Evolutionary conservation across 805 yeast genomes (phyloP), one percentile per base, ranked within the genome.

Genomic region (Candida sithepensis): DNA sequence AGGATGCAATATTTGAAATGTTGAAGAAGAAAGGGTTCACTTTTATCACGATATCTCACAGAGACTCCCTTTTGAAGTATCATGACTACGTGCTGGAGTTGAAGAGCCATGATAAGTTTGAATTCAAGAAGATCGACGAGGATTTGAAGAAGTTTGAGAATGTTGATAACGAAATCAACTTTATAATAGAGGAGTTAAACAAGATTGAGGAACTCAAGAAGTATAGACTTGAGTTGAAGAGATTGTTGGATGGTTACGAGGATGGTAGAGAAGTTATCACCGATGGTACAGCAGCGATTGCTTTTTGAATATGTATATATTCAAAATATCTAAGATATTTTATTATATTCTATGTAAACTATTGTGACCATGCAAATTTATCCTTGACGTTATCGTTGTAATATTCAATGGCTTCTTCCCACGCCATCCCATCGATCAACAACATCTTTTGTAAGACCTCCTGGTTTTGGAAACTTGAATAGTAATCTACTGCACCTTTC

Each of bases 1-100:
- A 90, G 65, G 97, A 91, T 53, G 79, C 82, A 49, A 71, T 90
- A 44, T 90, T 89, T 67, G 95, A 88, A 60, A 64, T 84, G 53
- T 73, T 90, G 66, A 85, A 81, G 58, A 72, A 69, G 47, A 82
- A 82, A 58, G 77, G 80, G 39, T 85, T 88, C 64, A 85, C 95
- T 1, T 79, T 87, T 53, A 79, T 90, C 47, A 88, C 96, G 1
- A 78, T 90, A 49, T 79, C 88, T 23, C 96, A 90, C 64, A 77
- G 97, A 42, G 92, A 95, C 26, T 74, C 88, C 39, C 72, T 90
- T 62, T 79, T 88, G 68, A 88, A 88, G 65, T 90, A 89, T 64
- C 97, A 90, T 64, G 90, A 85, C 54, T 79, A 77, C 55, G 71
- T 88, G 23, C 69, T 91, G 46, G 88, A 85, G 55, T 77, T 91